phyloP scores from a whole-genome alignment of 768 basidiomycete genomes.

The Butyriboletus loyo region DNA sequence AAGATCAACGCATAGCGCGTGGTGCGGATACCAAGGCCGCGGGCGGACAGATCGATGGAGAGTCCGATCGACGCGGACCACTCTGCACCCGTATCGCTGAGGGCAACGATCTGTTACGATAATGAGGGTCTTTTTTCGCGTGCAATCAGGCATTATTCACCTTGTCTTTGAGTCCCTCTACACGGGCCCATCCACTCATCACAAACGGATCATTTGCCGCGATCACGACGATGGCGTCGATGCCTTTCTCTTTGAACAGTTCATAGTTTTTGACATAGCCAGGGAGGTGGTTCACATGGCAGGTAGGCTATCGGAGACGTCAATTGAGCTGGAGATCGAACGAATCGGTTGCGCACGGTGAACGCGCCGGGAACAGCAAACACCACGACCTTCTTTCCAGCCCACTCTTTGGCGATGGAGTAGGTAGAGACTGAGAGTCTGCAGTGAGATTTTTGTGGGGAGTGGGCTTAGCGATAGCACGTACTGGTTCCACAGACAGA shows the following conservation, averaged over 20 bases:
- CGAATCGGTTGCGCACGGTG: constrained; percentile 47
- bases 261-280: constrained; percentile 45
- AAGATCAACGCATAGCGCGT: constrained; percentile 61
- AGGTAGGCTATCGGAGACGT: constrained; percentile 33
- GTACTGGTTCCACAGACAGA: constrained; percentile 62
- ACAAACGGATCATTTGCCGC: constrained; percentile 60
- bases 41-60: constrained; percentile 46
- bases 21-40: constrained; percentile 58
- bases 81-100: constrained; percentile 52
- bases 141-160: constrained; percentile 36
- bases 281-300: constrained; percentile 44
- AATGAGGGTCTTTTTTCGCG: background rate
- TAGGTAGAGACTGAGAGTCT: constrained; percentile 45
- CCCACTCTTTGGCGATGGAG: constrained; percentile 58
- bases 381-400: constrained; percentile 78
- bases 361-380: constrained; percentile 81
- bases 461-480: constrained; percentile 24
- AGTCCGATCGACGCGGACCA: constrained; percentile 60
- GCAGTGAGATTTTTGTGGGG: background rate
- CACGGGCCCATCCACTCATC: constrained; percentile 60
- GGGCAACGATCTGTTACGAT: constrained; percentile 48
- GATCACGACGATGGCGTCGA: constrained; percentile 51
- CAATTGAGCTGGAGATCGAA: background rate
- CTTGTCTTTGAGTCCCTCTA: constrained; percentile 64
- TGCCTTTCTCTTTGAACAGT: constrained; percentile 51